Percentiles rank a stretch among this genome's conserved stretches.
These are phyloP conservation scores for Perkinsus chesapeaki DNA, from an alignment of 169 alveolate species.

Conservation along the genomic window DNA sequence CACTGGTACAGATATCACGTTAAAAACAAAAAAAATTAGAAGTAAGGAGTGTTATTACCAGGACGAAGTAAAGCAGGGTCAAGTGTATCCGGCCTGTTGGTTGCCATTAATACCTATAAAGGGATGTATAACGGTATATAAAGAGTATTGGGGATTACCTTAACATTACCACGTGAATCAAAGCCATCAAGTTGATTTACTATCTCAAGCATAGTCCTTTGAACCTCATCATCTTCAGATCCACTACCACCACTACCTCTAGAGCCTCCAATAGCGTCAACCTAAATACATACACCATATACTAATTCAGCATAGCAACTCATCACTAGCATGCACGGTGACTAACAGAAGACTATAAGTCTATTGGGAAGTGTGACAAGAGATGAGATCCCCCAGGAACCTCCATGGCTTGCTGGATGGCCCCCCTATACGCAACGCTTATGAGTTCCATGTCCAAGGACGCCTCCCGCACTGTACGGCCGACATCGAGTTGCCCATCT, in stretches of 20 bases:
- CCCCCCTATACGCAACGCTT: no score
- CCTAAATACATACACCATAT: no score
- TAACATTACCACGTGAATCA: constrained; percentile 94
- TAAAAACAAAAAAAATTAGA: no score
- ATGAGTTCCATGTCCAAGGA: no score
- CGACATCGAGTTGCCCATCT: no score
- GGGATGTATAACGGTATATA: not conserved
- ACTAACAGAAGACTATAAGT: not conserved
- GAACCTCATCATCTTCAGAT: constrained; percentile 93
- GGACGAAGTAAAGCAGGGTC: constrained; percentile 97
- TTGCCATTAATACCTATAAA: constrained; percentile 69
- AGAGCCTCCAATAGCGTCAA: constrained; percentile 93
- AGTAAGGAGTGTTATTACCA: no score
- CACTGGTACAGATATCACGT: no score
- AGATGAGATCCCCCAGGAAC: not conserved
- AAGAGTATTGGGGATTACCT: constrained; percentile 55
- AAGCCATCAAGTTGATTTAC: constrained; percentile 98
- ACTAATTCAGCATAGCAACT: no score
- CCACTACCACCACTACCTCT: constrained; percentile 37
- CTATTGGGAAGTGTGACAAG: not conserved
- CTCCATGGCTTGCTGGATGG: no score
- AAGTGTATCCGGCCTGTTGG: constrained; percentile 94
- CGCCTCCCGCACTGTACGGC: no score
- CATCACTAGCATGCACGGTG: no score
- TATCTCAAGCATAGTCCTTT: constrained; percentile 97